phyloP scores from a whole-genome alignment of 2,329 filamentous ascomycete genomes.

The Aschersonia sp. region DNA sequence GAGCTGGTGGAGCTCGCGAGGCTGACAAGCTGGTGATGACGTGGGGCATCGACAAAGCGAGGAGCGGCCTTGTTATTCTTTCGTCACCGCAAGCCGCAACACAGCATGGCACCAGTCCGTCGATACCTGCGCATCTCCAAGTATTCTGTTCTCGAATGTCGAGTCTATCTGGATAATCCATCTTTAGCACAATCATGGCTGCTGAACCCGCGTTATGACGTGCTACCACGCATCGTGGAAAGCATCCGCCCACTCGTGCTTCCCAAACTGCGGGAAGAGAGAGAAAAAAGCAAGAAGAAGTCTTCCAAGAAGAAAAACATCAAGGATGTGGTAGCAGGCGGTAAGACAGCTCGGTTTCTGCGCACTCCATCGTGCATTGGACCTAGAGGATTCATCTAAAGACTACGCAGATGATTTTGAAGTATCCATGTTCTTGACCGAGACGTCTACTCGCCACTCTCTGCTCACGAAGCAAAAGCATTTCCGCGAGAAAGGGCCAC shows the following conservation, averaged over 20 bases:
- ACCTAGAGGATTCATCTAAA: not conserved
- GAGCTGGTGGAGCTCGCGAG: not conserved
- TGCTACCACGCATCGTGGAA: conserved; percentile 72
- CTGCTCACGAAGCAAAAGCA: conserved; percentile 76
- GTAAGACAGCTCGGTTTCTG: conserved; percentile 25
- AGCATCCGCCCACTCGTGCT: conserved; percentile 75
- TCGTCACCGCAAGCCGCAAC: too few species aligned
- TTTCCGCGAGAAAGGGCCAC: conserved; percentile 44
- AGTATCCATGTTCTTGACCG: conserved; percentile 84
- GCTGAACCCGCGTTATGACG: conserved; percentile 58
- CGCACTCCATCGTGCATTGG: not conserved
- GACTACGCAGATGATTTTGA: conserved; percentile 70
- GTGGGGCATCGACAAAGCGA: not conserved
- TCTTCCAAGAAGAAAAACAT: conserved; percentile 63
- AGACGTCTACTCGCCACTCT: conserved; percentile 72
- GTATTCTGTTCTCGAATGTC: conserved; percentile 89
- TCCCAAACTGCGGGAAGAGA: conserved; percentile 83
- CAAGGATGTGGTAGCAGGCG: conserved; percentile 76
- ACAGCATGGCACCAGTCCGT: conserved; percentile 68
- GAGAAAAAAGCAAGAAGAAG: conserved; percentile 43
- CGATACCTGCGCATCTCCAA: conserved; percentile 86
- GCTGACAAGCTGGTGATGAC: conserved; percentile 1
- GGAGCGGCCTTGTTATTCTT: not conserved
- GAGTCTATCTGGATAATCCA: conserved; percentile 90
- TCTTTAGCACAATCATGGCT: conserved; percentile 73